Evolutionary conservation across 768 basidiomycete species (phyloP).

Genomic region (Termitomyces sp.): DNA sequence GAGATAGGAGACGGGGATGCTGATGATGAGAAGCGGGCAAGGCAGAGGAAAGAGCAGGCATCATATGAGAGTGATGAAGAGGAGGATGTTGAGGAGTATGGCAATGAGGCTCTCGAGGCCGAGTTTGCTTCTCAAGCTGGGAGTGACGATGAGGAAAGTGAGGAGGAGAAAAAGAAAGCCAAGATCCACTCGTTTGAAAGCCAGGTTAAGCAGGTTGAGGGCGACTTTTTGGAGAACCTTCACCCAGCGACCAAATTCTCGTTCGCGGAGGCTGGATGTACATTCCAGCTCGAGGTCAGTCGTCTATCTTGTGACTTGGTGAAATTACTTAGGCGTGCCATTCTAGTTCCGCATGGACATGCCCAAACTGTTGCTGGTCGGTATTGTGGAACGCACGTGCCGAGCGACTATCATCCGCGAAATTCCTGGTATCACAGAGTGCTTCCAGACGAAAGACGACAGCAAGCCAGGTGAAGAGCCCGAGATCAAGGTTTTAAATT

Average conservation of each 20-base stretch:
- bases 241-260: constrained; percentile 69
- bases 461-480: constrained; percentile 46
- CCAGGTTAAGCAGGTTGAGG: constrained; percentile 41
- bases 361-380: constrained; percentile 92
- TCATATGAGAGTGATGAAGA: constrained; percentile 76
- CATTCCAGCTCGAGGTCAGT: constrained; percentile 77
- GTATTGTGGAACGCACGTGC: constrained; percentile 87
- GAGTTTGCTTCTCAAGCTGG: constrained; percentile 53
- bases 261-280: constrained; percentile 65
- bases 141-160: constrained; percentile 29
- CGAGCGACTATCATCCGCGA: constrained; percentile 83
- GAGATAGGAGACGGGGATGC: constrained; percentile 84
- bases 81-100: constrained; percentile 45
- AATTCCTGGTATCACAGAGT: constrained; percentile 84
- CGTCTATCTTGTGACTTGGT: background rate
- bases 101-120: constrained; percentile 63
- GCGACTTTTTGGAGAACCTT: constrained; percentile 55
- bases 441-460: constrained; percentile 71
- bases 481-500: constrained; percentile 38
- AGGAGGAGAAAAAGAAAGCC: constrained; percentile 16
- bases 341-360: constrained; percentile 79
- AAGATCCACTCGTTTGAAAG: constrained; percentile 31
- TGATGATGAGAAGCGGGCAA: constrained; percentile 70
- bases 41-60: constrained; percentile 69
- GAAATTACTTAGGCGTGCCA: constrained; percentile 1